Base-by-base conservation (phyloP, 192 early-diverging fungal genomes). In the Gamsiella multidivaricata region DNA sequence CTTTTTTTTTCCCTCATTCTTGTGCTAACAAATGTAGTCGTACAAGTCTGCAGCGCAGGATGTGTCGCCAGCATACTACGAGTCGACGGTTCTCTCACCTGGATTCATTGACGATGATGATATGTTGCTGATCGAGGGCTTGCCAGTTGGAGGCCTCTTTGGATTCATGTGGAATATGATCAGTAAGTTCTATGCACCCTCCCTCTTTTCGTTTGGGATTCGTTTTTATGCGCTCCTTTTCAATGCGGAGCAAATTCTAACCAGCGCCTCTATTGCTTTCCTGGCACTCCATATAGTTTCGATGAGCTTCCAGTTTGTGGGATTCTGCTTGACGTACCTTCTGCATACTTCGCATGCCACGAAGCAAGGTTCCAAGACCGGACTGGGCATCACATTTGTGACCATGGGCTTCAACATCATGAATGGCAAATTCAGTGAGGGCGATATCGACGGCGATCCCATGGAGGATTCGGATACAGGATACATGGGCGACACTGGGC, bases 251-350 rank as follows among this genome's bases (percentile, higher is more conserved):
- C 39, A 41, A 41, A 10, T 41, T 14, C 39, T 41, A 41, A 41
- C 39, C 39, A 10, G 7, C 39, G 39, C 39, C 39, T 41, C 45
- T 46, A 46, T 39, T 12, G 37, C 37, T 39, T 39, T n/a, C 45
- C 17, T 46, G 15, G 5, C n/a, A 9, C 45, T n/a, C 17, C n/a
- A 46, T 18, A 14, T 88, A 79, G 90, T 92, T 39, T 94, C 92
- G 25, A 88, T 91, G 61, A 90, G 88, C 57, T 94, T 94, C 65
- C 93, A 94, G 69, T 87, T 94, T 63, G 89, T 93, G 34, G 92
- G 97, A 3, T 98, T 96, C 84, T 90, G 97, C 83, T 81, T 98
- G 71, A 96, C 95, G 10, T 93, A 94, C 65, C 82, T 98, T 65
- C 80, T 98, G 54, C 94, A 96, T 43, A 95, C 94, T 46, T 92